phyloP scores from a whole-genome alignment of 768 basidiomycete species.

The Rhodotorula paludigena region DNA sequence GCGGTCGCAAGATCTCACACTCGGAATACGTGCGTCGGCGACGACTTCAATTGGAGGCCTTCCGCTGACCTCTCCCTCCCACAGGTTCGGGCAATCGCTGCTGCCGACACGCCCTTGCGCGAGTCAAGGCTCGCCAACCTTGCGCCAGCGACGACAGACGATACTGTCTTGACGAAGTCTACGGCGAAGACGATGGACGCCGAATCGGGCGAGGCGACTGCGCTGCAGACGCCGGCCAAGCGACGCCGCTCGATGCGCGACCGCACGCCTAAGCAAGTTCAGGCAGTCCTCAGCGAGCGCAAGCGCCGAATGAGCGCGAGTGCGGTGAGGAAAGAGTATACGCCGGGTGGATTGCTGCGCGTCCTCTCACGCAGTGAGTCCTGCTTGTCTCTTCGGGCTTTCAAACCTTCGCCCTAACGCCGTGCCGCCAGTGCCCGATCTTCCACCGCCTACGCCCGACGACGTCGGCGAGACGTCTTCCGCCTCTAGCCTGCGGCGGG shows the following conservation, averaged over 20 bases:
- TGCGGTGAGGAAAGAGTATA: neutral
- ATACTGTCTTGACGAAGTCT: neutral
- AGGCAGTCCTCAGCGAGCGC: neutral
- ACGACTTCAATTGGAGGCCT: no score
- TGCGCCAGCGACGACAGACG: no score
- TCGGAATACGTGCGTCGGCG: slow-evolving; percentile 1
- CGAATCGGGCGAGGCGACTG: neutral
- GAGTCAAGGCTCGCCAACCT: neutral
- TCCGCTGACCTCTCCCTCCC: neutral
- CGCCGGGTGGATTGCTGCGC: slow-evolving; percentile 6
- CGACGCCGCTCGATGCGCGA: neutral
- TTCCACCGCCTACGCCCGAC: slow-evolving; percentile 13
- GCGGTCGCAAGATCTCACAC: neutral
- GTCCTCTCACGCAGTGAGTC: slow-evolving; percentile 6
- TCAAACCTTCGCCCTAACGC: neutral
- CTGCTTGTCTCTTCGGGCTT: no score
- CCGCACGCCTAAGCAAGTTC: neutral
- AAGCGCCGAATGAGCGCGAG: neutral
- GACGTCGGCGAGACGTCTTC: neutral
- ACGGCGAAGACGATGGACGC: no score
- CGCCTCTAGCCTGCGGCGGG: neutral
- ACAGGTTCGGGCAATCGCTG: slow-evolving; percentile 1
- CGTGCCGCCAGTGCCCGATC: slow-evolving; percentile 5
- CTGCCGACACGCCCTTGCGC: slow-evolving; percentile 4
- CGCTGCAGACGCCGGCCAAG: neutral